Conservation (phyloP, 768 basidiomycete species). For the Kwoniella dejecticola region DNA sequence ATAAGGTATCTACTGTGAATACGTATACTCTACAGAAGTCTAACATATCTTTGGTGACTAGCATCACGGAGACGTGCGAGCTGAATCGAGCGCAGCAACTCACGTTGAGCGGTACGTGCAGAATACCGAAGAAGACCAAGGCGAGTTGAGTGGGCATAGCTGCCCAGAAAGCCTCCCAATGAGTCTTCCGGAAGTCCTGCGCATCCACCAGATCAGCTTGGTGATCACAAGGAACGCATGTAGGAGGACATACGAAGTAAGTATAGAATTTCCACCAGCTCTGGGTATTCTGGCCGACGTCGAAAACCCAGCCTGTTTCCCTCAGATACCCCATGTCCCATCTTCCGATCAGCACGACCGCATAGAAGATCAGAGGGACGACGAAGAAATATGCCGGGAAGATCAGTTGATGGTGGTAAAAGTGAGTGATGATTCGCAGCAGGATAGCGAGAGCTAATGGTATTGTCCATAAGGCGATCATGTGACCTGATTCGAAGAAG, state of each 20-base stretch:
- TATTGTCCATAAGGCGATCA: slow-evolving; percentile 74
- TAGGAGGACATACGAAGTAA: slow-evolving; percentile 64
- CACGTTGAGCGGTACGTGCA: slow-evolving; percentile 56
- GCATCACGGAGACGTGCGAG: neutral
- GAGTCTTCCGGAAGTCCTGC: slow-evolving; percentile 66
- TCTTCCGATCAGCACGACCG: slow-evolving; percentile 67
- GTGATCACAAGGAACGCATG: neutral
- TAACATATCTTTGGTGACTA: slow-evolving; percentile 14
- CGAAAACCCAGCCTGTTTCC: slow-evolving; percentile 79
- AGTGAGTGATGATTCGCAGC: slow-evolving; percentile 75
- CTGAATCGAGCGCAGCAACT: slow-evolving; percentile 3
- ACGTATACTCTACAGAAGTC: slow-evolving; percentile 10
- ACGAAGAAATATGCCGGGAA: slow-evolving; percentile 67
- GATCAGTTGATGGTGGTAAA: slow-evolving; percentile 81
- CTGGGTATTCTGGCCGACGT: slow-evolving; percentile 61
- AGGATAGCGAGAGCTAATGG: slow-evolving; percentile 75
- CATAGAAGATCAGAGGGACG: slow-evolving; percentile 82
- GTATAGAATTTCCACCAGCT: slow-evolving; percentile 86
- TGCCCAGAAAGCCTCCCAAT: slow-evolving; percentile 69
- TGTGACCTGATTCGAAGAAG: slow-evolving; percentile 68
- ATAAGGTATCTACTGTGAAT: slow-evolving; percentile 7
- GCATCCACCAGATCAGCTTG: neutral
- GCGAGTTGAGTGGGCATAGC: slow-evolving; percentile 95
- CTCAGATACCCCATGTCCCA: slow-evolving; percentile 67
- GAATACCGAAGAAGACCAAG: slow-evolving; percentile 60